phyloP scores from a whole-genome alignment of 441 rosid species.

The Populus tomentosa region DNA sequence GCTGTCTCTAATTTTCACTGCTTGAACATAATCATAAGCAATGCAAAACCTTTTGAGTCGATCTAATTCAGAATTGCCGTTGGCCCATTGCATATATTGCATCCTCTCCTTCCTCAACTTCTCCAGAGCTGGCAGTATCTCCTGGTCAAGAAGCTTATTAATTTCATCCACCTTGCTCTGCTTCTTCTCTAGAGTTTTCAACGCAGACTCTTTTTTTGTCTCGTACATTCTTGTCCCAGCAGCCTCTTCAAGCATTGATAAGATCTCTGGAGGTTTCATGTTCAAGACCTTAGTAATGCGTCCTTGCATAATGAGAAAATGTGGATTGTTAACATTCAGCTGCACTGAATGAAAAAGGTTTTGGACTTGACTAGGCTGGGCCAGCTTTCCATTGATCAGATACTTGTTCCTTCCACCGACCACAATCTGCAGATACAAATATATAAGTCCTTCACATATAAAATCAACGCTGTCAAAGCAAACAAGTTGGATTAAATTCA shows the following conservation, averaged over 20 bases:
- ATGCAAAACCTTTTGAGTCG: slow-evolving; percentile 84
- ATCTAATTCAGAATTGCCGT: slow-evolving; percentile 81
- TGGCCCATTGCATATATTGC: slow-evolving; percentile 99
- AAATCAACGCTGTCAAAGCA: neutral
- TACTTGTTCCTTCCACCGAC: slow-evolving; percentile 98
- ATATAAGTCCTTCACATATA: slow-evolving; percentile 8
- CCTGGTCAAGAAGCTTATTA: slow-evolving; percentile 85
- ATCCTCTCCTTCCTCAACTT: slow-evolving; percentile 83
- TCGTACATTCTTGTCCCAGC: slow-evolving; percentile 99
- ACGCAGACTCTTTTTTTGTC: slow-evolving; percentile 83
- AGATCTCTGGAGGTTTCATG: slow-evolving; percentile 98
- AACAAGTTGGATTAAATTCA: neutral
- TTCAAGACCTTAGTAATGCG: slow-evolving; percentile 94
- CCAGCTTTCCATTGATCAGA: slow-evolving; percentile 90
- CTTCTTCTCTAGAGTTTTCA: slow-evolving; percentile 95
- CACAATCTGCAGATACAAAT: slow-evolving; percentile 59
- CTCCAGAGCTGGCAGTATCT: slow-evolving; percentile 92
- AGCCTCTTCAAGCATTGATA: slow-evolving; percentile 99
- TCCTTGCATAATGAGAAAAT: slow-evolving; percentile 99
- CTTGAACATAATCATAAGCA: slow-evolving; percentile 86
- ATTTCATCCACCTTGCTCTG: slow-evolving; percentile 96
- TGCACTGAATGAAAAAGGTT: no score
- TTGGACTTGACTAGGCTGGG: slow-evolving; percentile 82
- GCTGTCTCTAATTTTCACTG: slow-evolving; percentile 69
- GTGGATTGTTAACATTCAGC: slow-evolving; percentile 92